phyloP scores from a whole-genome alignment of 768 basidiomycete species.

The Tephrocybe sp. region DNA sequence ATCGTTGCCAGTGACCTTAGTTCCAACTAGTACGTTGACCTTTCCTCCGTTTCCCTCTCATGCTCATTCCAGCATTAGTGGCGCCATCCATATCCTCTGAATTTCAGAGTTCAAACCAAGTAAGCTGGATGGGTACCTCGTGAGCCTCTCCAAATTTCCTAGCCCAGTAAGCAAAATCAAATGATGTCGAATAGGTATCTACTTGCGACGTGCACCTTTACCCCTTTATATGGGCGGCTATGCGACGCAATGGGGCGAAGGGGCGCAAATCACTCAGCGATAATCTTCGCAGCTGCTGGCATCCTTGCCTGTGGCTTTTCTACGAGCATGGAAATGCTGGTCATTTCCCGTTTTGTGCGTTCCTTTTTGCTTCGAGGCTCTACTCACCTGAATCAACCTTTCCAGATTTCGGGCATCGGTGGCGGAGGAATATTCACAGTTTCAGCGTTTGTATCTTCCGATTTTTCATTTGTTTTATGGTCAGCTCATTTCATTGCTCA shows the following conservation, averaged over 20 bases:
- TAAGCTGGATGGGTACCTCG: conserved; percentile 83
- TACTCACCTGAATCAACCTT: not conserved
- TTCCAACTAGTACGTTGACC: conserved; percentile 63
- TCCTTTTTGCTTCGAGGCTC: not conserved
- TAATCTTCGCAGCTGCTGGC: conserved; percentile 60
- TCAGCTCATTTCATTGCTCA: conserved; percentile 22
- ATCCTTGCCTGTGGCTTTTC: conserved; percentile 69
- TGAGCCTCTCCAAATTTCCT: conserved; percentile 33
- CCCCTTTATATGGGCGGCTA: conserved; percentile 78
- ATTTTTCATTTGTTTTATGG: not conserved
- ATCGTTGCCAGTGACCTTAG: conserved; percentile 56
- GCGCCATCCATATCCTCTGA: conserved; percentile 77
- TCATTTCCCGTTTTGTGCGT: conserved; percentile 73
- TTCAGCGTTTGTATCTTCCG: conserved; percentile 52
- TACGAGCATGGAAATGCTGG: conserved; percentile 65
- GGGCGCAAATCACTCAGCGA: conserved; percentile 64
- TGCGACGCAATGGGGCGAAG: conserved; percentile 72
- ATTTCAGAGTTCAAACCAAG: conserved; percentile 74
- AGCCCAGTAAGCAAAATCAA: not conserved
- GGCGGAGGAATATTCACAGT: conserved; percentile 77
- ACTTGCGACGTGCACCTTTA: conserved; percentile 78
- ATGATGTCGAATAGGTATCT: conserved; percentile 49
- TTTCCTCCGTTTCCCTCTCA: not conserved
- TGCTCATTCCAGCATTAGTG: conserved; percentile 39
- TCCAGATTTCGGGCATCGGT: conserved; percentile 71